phyloP scores from a whole-genome alignment of 441 rosid species.

The Populus hybrid region DNA sequence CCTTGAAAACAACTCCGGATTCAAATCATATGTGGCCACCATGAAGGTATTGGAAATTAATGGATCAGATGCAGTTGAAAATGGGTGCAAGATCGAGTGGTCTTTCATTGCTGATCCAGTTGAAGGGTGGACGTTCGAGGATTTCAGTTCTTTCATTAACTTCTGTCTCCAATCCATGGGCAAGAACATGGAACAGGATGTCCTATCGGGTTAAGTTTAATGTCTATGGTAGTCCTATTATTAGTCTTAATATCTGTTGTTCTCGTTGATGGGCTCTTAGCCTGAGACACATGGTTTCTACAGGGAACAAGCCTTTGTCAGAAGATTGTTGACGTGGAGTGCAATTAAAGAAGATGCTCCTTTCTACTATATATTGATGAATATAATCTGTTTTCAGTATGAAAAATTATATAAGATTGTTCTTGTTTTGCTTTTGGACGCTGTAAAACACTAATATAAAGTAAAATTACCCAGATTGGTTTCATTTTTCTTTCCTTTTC shows the following conservation, averaged over 20 bases:
- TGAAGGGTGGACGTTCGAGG: slow-evolving; percentile 46
- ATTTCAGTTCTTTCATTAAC: slow-evolving; percentile 26
- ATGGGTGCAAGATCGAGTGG: slow-evolving; percentile 56
- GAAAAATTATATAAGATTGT: too few relatives aligned
- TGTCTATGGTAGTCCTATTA: too few relatives aligned
- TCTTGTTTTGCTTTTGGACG: too few relatives aligned
- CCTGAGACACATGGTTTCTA: not conserved
- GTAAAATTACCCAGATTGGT: too few relatives aligned
- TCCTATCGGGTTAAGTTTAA: not conserved
- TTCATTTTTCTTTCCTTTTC: too few relatives aligned
- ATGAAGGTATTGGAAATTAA: slow-evolving; percentile 28
- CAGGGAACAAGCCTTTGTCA: too few relatives aligned
- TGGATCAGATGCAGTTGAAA: slow-evolving; percentile 10
- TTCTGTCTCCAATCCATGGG: slow-evolving; percentile 37
- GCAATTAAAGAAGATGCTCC: too few relatives aligned
- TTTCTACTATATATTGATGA: too few relatives aligned
- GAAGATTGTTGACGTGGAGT: too few relatives aligned
- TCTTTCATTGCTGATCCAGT: slow-evolving; percentile 50
- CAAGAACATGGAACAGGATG: slow-evolving; percentile 25
- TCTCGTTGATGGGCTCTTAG: not conserved
- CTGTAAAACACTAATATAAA: too few relatives aligned
- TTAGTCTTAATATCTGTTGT: too few relatives aligned
- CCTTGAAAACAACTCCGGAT: slow-evolving; percentile 40
- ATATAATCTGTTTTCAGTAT: too few relatives aligned
- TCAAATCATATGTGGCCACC: slow-evolving; percentile 41